Conservation (phyloP, 2,329 filamentous ascomycete species). For the Claviceps paspali region DNA sequence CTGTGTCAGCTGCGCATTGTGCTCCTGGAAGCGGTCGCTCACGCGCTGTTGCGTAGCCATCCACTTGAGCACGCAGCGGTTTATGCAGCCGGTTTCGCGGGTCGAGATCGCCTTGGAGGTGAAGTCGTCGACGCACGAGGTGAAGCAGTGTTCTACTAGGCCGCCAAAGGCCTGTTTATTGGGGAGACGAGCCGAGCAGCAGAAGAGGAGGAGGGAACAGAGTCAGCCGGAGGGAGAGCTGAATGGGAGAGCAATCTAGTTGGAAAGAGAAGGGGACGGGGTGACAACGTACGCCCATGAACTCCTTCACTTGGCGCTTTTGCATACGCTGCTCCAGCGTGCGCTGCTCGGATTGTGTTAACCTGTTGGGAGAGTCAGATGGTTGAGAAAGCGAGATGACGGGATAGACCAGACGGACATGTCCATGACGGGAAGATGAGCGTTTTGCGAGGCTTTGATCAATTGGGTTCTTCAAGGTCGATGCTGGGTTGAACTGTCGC, state of each 20-base stretch:
- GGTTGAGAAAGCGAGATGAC: background rate
- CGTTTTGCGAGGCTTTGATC: too few relatives aligned
- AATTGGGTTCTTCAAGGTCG: too few relatives aligned
- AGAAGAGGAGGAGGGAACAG: background rate
- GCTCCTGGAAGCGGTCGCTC: slow-evolving; percentile 73
- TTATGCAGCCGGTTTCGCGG: slow-evolving; percentile 81
- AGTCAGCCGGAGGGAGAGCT: background rate
- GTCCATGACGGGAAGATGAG: slow-evolving; percentile 6
- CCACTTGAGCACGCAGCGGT: slow-evolving; percentile 91
- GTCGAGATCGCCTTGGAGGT: slow-evolving; percentile 85
- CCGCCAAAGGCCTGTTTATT: slow-evolving; percentile 20
- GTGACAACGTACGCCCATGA: slow-evolving; percentile 66
- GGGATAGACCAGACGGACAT: slow-evolving; percentile 5
- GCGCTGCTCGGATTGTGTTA: slow-evolving; percentile 69
- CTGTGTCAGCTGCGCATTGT: slow-evolving; percentile 45
- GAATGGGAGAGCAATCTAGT: too few relatives aligned
- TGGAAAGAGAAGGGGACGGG: background rate
- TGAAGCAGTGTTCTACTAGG: slow-evolving; percentile 74
- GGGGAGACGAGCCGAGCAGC: too few relatives aligned
- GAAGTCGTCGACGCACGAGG: slow-evolving; percentile 95
- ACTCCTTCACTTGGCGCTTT: slow-evolving; percentile 97
- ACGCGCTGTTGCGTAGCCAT: slow-evolving; percentile 83
- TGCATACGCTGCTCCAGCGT: slow-evolving; percentile 91
- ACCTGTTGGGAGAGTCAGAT: slow-evolving; percentile 22
- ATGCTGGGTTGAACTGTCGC: too few relatives aligned